Evolutionary conservation across 2,329 filamentous ascomycete genomes (phyloP).

Genomic region (Dothiorella sarmentorum): DNA sequence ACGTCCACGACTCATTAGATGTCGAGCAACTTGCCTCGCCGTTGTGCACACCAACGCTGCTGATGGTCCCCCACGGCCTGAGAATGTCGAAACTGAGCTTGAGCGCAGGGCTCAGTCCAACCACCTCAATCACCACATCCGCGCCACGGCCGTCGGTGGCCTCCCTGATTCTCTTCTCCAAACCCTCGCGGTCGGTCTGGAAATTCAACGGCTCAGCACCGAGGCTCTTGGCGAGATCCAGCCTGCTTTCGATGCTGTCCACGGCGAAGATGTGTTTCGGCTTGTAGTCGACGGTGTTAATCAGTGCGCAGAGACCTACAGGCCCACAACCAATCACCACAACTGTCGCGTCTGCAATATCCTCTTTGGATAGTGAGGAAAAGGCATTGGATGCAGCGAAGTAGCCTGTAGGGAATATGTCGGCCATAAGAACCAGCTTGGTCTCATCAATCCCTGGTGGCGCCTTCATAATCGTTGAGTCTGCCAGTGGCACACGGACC

Average conservation of each 20-base stretch:
- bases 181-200: constrained; percentile 59
- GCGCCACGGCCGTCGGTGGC: constrained; percentile 77
- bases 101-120: constrained; percentile 48
- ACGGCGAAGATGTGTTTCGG: constrained; percentile 76
- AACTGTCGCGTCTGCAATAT: constrained; percentile 64
- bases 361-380: constrained; percentile 55
- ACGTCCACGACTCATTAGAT: not conserved
- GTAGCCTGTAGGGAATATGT: constrained; percentile 82
- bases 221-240: constrained; percentile 68
- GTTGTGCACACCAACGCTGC: constrained; percentile 49
- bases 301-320: constrained; percentile 76
- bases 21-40: constrained; percentile 29
- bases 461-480: constrained; percentile 74
- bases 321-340: constrained; percentile 80
- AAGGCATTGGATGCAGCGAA: constrained; percentile 80
- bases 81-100: constrained; percentile 48
- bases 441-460: constrained; percentile 69
- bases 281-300: constrained; percentile 71
- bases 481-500: constrained; percentile 69
- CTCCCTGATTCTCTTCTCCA: constrained; percentile 68
- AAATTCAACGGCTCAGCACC: constrained; percentile 86
- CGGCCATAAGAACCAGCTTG: constrained; percentile 80
- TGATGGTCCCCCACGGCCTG: constrained; percentile 48
- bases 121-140: constrained; percentile 68
- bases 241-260: constrained; percentile 70